phyloP scores from a whole-genome alignment of 176 grass and related monocot species.

The Triticum monococcum region DNA sequence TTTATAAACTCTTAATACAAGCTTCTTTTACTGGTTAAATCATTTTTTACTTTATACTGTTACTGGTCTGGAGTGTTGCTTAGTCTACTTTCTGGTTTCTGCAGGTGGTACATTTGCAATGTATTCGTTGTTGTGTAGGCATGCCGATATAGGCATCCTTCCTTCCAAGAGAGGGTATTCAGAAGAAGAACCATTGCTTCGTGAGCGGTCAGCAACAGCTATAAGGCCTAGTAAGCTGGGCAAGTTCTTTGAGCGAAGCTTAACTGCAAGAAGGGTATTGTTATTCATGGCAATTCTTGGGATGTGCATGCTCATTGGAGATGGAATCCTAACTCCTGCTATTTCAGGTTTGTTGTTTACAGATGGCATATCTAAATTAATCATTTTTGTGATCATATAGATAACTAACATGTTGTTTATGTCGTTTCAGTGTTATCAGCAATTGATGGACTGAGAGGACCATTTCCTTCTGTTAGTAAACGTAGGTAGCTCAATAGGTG shows the following conservation, averaged over 20 bases:
- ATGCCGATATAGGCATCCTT: constrained; percentile 75
- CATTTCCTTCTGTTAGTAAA: constrained; percentile 62
- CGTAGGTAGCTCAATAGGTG: constrained; percentile 38
- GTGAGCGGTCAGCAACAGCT: constrained; percentile 9
- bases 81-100: constrained; percentile 16
- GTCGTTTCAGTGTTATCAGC: constrained; percentile 64
- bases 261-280: constrained; percentile 65
- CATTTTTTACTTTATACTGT: neutral
- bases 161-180: constrained; percentile 56
- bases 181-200: constrained; percentile 23
- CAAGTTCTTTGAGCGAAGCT: constrained; percentile 66
- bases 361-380: constrained; percentile 6
- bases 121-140: constrained; percentile 74
- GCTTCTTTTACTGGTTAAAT: neutral
- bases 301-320: constrained; percentile 88
- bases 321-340: constrained; percentile 86
- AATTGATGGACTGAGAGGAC: constrained; percentile 59
- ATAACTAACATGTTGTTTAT: neutral
- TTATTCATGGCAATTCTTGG: constrained; percentile 76
- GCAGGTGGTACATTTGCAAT: constrained; percentile 86
- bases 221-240: constrained; percentile 50
- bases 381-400: neutral
- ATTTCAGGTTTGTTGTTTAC: constrained; percentile 58
- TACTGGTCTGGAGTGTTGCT: neutral
- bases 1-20: neutral